phyloP scores from a whole-genome alignment of 768 basidiomycete genomes.

The Crassisporium funariophilum region DNA sequence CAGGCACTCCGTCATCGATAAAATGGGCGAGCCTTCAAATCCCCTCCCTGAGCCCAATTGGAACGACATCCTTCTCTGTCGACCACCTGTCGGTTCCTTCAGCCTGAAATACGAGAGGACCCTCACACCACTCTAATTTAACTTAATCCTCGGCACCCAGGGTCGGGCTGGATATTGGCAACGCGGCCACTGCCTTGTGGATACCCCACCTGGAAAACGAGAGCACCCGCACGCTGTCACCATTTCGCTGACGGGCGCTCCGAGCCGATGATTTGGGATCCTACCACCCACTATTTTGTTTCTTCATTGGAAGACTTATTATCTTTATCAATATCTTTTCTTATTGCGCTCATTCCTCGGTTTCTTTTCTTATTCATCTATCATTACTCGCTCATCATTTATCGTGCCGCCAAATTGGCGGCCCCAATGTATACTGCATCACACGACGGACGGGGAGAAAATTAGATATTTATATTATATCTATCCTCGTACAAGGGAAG shows the following conservation, averaged over 20 bases:
- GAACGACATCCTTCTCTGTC: constrained; percentile 75
- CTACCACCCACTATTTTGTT: too few species aligned
- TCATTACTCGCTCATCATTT: constrained; percentile 12
- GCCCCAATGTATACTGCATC: constrained; percentile 11
- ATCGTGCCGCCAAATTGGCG: constrained; percentile 10
- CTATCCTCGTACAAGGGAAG: constrained; percentile 11
- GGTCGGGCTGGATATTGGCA: too few species aligned
- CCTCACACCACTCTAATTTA: constrained; percentile 35
- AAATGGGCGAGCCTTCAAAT: constrained; percentile 42
- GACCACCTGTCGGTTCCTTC: constrained; percentile 57
- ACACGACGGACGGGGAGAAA: constrained; percentile 10
- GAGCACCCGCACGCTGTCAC: too few species aligned
- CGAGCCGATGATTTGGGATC: too few species aligned
- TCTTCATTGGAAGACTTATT: constrained; percentile 6
- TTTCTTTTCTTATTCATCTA: constrained; percentile 12
- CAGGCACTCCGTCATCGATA: constrained; percentile 59
- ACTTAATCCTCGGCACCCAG: too few species aligned
- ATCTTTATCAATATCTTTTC: constrained; percentile 6
- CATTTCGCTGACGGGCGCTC: too few species aligned
- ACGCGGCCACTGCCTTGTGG: too few species aligned
- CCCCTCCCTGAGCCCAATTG: constrained; percentile 64
- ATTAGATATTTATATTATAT: constrained; percentile 11
- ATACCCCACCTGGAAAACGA: too few species aligned
- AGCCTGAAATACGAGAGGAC: constrained; percentile 52
- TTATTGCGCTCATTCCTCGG: neutral